phyloP scores from a whole-genome alignment of 192 early-diverging fungal species.

The Lunasporangiospora selenospora region DNA sequence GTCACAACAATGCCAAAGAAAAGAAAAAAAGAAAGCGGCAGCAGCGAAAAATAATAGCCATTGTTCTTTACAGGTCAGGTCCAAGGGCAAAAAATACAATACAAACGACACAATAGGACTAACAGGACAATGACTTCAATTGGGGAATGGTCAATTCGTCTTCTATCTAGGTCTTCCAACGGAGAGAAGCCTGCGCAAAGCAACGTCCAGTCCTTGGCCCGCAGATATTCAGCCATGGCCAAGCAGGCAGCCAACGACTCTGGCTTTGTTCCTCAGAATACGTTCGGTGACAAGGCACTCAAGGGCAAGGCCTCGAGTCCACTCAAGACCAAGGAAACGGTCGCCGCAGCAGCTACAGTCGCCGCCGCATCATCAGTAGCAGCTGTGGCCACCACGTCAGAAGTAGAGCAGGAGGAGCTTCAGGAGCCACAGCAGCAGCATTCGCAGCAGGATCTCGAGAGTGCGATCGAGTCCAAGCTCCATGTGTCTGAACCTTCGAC shows the following conservation, averaged over 20 bases:
- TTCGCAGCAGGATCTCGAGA: conserved; percentile 5
- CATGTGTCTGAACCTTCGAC: conserved; percentile 15
- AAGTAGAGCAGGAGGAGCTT: conserved; percentile 15
- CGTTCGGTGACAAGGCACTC: conserved; percentile 7
- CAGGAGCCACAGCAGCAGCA: conserved; percentile 1
- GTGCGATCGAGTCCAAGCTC: conserved; percentile 16
- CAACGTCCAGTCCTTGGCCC: conserved; percentile 41
- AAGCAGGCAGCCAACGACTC: conserved; percentile 24
- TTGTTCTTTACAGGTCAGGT: too few species aligned
- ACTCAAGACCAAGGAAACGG: neutral
- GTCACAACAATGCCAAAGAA: too few species aligned
- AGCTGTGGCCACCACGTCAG: conserved; percentile 2
- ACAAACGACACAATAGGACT: neutral
- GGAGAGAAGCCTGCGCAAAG: neutral
- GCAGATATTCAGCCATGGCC: conserved; percentile 36
- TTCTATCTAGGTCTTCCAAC: too few species aligned
- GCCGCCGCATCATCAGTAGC: neutral
- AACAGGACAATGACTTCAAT: neutral
- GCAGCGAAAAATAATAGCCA: too few species aligned
- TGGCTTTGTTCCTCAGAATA: conserved; percentile 36
- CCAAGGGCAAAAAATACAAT: neutral
- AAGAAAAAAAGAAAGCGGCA: too few species aligned
- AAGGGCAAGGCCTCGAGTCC: conserved; percentile 5
- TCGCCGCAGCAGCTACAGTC: neutral
- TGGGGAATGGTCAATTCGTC: too few species aligned